Percentiles rank a stretch among this genome's conserved stretches.
Evolutionary conservation across 2,329 filamentous ascomycete species (phyloP).

Genomic region (Microsporum audouinii): DNA sequence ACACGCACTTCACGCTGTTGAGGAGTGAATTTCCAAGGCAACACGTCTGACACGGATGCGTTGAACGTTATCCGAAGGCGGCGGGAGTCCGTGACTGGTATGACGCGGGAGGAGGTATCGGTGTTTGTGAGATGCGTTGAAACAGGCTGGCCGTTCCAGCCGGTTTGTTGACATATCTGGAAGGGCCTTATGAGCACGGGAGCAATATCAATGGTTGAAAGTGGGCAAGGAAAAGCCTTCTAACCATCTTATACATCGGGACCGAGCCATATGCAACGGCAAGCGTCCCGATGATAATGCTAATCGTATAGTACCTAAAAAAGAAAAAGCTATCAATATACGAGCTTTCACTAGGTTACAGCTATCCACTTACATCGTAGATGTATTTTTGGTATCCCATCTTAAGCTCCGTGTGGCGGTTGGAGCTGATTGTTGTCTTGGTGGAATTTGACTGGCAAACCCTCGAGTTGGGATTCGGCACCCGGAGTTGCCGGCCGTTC

Average conservation of each 20-base stretch:
- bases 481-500: neutral
- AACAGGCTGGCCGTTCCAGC: conserved; percentile 87
- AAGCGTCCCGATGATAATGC: conserved; percentile 51
- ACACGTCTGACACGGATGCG: conserved; percentile 82
- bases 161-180: conserved; percentile 42
- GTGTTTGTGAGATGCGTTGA: conserved; percentile 58
- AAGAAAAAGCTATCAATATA: conserved; percentile 5
- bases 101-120: conserved; percentile 64
- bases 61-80: conserved; percentile 94
- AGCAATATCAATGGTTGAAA: neutral
- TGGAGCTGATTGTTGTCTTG: conserved; percentile 5
- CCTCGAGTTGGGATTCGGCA: conserved; percentile 4
- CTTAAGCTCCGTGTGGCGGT: conserved; percentile 16
- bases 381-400: conserved; percentile 41
- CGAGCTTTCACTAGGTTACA: neutral
- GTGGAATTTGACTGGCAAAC: conserved; percentile 8
- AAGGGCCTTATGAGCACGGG: neutral
- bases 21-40: conserved; percentile 94
- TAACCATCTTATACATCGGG: conserved; percentile 56
- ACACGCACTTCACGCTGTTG: conserved; percentile 96
- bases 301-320: conserved; percentile 51
- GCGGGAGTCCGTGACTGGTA: conserved; percentile 67
- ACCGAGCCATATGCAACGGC: conserved; percentile 55
- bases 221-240: conserved; percentile 2
- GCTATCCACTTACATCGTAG: conserved; percentile 39